These are phyloP conservation scores for Lepidium africanum DNA, from an alignment of 345 rosid genomes.

Conservation along the genomic window DNA sequence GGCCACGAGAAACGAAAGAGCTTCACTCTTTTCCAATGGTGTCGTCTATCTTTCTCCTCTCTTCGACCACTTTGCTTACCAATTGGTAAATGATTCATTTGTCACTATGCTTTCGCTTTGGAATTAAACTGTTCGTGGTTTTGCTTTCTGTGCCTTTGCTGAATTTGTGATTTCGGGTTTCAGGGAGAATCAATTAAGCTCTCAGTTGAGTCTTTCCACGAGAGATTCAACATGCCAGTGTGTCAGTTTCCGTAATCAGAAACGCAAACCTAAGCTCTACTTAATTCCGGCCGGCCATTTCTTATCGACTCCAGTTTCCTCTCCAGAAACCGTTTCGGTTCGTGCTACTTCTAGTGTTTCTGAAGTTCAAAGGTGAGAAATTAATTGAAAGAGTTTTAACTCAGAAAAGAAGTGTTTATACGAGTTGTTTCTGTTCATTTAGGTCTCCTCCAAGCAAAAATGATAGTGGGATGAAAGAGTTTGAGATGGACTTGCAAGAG, in stretches of 20 bases:
- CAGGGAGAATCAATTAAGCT: slow-evolving; percentile 30
- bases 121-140: background rate
- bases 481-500: slow-evolving; percentile 63
- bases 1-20: slow-evolving; percentile 2
- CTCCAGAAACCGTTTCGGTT: slow-evolving; percentile 24
- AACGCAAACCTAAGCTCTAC: slow-evolving; percentile 30
- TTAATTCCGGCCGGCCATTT: slow-evolving; percentile 28
- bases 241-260: slow-evolving; percentile 24
- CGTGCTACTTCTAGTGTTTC: slow-evolving; percentile 32
- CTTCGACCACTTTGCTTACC: slow-evolving; percentile 21
- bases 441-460: slow-evolving; percentile 37
- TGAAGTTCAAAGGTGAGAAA: slow-evolving; percentile 37
- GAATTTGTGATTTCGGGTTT: slow-evolving; percentile 5
- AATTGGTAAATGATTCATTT: slow-evolving; percentile 25
- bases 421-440: slow-evolving; percentile 17
- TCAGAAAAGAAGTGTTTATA: background rate
- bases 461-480: slow-evolving; percentile 33
- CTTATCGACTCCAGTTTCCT: slow-evolving; percentile 26
- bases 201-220: slow-evolving; percentile 4
- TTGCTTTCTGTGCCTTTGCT: background rate
- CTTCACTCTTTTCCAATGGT: slow-evolving; percentile 28
- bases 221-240: slow-evolving; percentile 23
- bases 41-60: slow-evolving; percentile 23
- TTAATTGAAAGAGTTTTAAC: background rate
- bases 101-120: background rate